Base-by-base conservation (phyloP, 1,284 basidiomycete species). In the Ustilago hordei region DNA sequence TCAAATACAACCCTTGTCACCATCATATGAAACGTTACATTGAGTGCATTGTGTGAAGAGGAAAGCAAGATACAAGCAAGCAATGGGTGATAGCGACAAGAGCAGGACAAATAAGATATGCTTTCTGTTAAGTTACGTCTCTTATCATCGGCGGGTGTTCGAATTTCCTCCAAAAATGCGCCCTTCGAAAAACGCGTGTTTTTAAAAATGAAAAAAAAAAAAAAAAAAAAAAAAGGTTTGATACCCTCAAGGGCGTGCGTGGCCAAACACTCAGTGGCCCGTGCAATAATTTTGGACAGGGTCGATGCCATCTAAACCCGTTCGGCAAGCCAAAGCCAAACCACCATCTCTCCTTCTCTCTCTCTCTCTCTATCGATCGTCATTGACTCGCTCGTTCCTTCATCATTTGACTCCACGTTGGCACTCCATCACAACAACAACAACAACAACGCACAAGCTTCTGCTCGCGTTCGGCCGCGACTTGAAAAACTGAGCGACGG, bases 211-310 rank as follows among this genome's bases (percentile, higher is more conserved):
- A 23, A 23, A 23, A 23, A 2, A 23, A n/a, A n/a, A n/a, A n/a
- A n/a, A n/a, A n/a, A 19, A 19, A 19, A 19, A 19, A 19, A 28
- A 28, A 28, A 28, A 0, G 3, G 23, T 28, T 28, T 3, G 23
- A 28, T 28, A 28, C 2, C 23, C 3, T 28, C 23, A 12, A 28
- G n/a, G 48, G 8, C 8, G 12, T 11, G 48, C 48, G 41, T 45
- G 41, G 41, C 41, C 3, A 11, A 3, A 17, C 38, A 19, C 17
- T 38, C 5, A 38, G 31, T 28, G 48, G 48, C 1, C 31, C 48
- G 48, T 50, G 48, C 48, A 50, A 50, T 50, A 50, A 31, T 50
- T 50, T 50, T 50, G 48, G 19, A 39, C 54, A 41, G 54, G n/a
- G 39, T 39, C 17, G 54, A n/a, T 57, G 55, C 41, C 31, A 23